Evolutionary conservation across 768 basidiomycete species (phyloP).

Genomic region (Kwoniella shandongensis): DNA sequence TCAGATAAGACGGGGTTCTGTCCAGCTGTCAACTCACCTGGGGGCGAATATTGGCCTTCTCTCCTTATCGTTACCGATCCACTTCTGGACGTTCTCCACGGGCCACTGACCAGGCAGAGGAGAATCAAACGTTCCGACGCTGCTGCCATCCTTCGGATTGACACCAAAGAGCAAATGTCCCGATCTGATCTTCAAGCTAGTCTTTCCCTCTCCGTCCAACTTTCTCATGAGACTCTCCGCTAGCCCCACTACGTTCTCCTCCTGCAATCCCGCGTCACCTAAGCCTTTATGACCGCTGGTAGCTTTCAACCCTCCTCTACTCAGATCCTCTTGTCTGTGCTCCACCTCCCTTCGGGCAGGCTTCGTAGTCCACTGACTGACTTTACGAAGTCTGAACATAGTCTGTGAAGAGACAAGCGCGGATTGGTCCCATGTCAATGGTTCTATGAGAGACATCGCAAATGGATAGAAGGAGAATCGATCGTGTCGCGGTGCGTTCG

Average conservation of each 20-base stretch:
- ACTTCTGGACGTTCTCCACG: conserved; percentile 10
- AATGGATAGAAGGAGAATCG: conserved; percentile 20
- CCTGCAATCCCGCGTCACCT: too few relatives aligned
- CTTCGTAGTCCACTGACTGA: conserved; percentile 15
- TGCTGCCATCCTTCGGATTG: conserved; percentile 9
- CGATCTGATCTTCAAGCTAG: conserved; percentile 2
- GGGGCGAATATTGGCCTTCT: conserved; percentile 14
- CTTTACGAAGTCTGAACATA: conserved; percentile 15
- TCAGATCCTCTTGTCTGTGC: conserved; percentile 11
- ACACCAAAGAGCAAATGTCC: conserved; percentile 10
- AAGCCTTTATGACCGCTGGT: too few relatives aligned
- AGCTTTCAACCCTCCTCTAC: too few relatives aligned
- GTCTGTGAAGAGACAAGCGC: not conserved
- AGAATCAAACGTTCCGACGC: conserved; percentile 7
- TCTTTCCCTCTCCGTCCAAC: not conserved
- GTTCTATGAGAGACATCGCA: conserved; percentile 9
- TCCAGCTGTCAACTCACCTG: conserved; percentile 16
- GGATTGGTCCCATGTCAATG: conserved; percentile 7
- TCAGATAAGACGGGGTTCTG: not conserved
- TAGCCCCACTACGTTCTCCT: too few relatives aligned
- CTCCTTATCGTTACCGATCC: not conserved
- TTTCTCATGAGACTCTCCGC: too few relatives aligned
- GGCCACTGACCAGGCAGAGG: conserved; percentile 18
- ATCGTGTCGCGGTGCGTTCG: not conserved
- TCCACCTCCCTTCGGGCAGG: conserved; percentile 19